phyloP scores from a whole-genome alignment of 2,329 filamentous ascomycete genomes.

The Chlorencoelia australis region DNA sequence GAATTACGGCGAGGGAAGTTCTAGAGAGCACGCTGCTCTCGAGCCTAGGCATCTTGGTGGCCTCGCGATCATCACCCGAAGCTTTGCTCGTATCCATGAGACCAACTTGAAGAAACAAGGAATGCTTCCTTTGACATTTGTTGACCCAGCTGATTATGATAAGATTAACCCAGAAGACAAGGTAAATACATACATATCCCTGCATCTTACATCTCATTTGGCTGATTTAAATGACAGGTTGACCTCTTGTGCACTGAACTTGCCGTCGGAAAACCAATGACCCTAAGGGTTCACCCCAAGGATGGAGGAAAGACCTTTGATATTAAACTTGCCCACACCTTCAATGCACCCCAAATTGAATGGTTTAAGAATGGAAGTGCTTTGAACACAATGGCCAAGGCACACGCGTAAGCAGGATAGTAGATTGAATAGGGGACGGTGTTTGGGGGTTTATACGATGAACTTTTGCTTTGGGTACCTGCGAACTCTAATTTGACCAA shows the following conservation, averaged over 20 bases:
- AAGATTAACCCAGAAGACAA: slow-evolving; percentile 90
- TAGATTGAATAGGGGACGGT: slow-evolving; percentile 2
- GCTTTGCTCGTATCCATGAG: slow-evolving; percentile 98
- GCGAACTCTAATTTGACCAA: slow-evolving; percentile 5
- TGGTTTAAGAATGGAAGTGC: slow-evolving; percentile 99
- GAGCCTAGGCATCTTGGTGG: slow-evolving; percentile 96
- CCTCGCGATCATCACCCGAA: slow-evolving; percentile 90
- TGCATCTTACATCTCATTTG: neutral
- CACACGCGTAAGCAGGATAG: slow-evolving; percentile 14
- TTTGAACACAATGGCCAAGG: slow-evolving; percentile 96
- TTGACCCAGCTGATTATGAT: slow-evolving; percentile 92
- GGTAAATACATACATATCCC: slow-evolving; percentile 14
- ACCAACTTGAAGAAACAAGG: slow-evolving; percentile 99
- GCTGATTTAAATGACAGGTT: slow-evolving; percentile 31
- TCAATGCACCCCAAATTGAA: slow-evolving; percentile 95
- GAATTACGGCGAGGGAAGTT: slow-evolving; percentile 98
- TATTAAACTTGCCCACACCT: slow-evolving; percentile 81
- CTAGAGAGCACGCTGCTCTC: slow-evolving; percentile 95
- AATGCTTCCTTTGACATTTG: slow-evolving; percentile 97
- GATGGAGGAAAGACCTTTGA: slow-evolving; percentile 76
- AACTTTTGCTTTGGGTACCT: slow-evolving; percentile 5
- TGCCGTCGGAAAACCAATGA: slow-evolving; percentile 85
- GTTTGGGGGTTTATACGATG: slow-evolving; percentile 2
- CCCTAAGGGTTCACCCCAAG: slow-evolving; percentile 84
- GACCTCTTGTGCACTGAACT: slow-evolving; percentile 85